These are phyloP conservation scores for Sugiyamaella xylanicola DNA, from an alignment of 1,139 yeast species.

Conservation along the genomic window DNA sequence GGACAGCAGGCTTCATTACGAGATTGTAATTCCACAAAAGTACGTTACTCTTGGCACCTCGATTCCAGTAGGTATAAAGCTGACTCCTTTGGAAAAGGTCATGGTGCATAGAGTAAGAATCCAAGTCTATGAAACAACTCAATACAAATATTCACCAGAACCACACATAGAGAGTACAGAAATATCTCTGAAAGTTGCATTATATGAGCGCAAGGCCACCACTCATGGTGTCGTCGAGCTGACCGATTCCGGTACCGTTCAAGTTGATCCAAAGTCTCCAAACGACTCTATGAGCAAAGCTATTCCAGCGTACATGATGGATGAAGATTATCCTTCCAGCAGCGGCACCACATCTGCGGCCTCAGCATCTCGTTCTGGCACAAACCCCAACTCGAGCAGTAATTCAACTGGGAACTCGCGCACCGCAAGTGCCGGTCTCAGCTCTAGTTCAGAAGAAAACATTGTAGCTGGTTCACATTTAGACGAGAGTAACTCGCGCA, in stretches of 20 bases:
- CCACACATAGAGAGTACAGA: constrained; percentile 36
- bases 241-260: constrained; percentile 2
- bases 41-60: constrained; percentile 72
- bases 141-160: constrained; percentile 53
- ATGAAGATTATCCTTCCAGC: neutral
- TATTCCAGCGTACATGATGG: neutral
- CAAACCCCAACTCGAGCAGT: neutral
- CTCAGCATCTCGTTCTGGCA: neutral
- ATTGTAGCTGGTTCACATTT: constrained; percentile 5
- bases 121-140: constrained; percentile 69
- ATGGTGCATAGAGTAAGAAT: constrained; percentile 70
- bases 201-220: constrained; percentile 33
- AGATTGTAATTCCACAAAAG: constrained; percentile 73
- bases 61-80: constrained; percentile 61
- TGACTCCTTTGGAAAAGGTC: constrained; percentile 71
- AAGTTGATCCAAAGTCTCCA: neutral
- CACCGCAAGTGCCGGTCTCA: neutral
- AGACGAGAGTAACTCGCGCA: constrained; percentile 3
- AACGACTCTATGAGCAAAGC: neutral
- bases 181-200: constrained; percentile 34
- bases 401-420: neutral
- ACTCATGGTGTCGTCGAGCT: constrained; percentile 10
- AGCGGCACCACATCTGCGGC: neutral
- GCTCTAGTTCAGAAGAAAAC: constrained; percentile 13
- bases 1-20: constrained; percentile 79